Evolutionary conservation across 2,329 filamentous ascomycete species (phyloP).

Genomic region (Dothistroma septosporum): DNA sequence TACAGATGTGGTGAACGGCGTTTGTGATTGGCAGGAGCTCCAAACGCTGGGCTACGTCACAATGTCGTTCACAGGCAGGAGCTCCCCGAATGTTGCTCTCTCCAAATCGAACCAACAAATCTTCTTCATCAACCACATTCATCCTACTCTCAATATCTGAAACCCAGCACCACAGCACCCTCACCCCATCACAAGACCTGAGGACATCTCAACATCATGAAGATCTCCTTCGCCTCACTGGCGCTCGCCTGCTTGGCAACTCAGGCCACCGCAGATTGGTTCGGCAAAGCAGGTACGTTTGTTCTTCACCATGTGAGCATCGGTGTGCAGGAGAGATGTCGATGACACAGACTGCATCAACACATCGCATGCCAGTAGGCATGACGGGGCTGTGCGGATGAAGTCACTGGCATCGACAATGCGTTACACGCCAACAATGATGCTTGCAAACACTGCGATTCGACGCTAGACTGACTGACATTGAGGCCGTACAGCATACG

Average conservation of each 20-base stretch:
- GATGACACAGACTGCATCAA: background rate
- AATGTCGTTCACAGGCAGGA: background rate
- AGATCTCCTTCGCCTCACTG: slow-evolving; percentile 64
- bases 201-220: slow-evolving; percentile 57
- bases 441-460: slow-evolving; percentile 17
- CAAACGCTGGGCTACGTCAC: background rate
- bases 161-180: background rate
- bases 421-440: background rate
- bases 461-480: slow-evolving; percentile 27
- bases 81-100: background rate
- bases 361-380: background rate
- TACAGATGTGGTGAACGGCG: background rate
- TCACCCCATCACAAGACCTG: slow-evolving; percentile 6
- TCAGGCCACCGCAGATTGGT: slow-evolving; percentile 75
- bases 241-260: slow-evolving; percentile 69
- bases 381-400: background rate
- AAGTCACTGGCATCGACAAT: background rate
- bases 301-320: background rate
- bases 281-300: slow-evolving; percentile 73
- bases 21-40: too few species aligned
- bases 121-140: slow-evolving; percentile 2
- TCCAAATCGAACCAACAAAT: background rate
- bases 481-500: slow-evolving; percentile 65
- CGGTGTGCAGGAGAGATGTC: background rate
- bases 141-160: background rate